Conservation (phyloP, 2,329 filamentous ascomycete species). For the Microascus cirrosus region DNA sequence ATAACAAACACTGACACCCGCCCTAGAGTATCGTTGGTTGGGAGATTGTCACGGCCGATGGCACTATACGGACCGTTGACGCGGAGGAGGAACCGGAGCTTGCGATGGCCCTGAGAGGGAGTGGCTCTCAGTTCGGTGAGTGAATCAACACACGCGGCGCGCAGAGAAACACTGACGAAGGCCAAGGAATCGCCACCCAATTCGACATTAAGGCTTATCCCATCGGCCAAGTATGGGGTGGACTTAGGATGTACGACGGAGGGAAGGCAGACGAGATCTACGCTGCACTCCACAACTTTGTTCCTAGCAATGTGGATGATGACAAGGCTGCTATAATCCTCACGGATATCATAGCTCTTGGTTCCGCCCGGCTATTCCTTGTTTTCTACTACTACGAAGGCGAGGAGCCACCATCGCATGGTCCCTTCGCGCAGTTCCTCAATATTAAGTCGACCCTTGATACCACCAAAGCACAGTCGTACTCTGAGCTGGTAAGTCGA, state of each 20-base stretch:
- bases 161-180: neutral
- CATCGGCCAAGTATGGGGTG: constrained; percentile 24
- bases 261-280: constrained; percentile 16
- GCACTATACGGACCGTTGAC: constrained; percentile 14
- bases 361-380: constrained; percentile 11
- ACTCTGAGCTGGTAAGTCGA: constrained; percentile 17
- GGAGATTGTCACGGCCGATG: constrained; percentile 14
- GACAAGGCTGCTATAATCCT: constrained; percentile 18
- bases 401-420: constrained; percentile 15
- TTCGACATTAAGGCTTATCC: constrained; percentile 18
- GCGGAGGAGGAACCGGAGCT: constrained; percentile 13
- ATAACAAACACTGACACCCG: neutral
- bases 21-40: constrained; percentile 13
- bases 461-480: constrained; percentile 15
- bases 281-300: constrained; percentile 19
- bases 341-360: constrained; percentile 11
- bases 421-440: constrained; percentile 18
- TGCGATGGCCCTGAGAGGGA: constrained; percentile 15
- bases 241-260: constrained; percentile 18
- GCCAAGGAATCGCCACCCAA: constrained; percentile 19
- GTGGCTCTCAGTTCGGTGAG: constrained; percentile 17
- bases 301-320: constrained; percentile 13
- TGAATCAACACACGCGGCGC: neutral
- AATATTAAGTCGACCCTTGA: constrained; percentile 14
- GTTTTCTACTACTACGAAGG: constrained; percentile 23